These are phyloP conservation scores for Corylus avellana DNA, from an alignment of 306 rosid genomes.

Conservation along the genomic window DNA sequence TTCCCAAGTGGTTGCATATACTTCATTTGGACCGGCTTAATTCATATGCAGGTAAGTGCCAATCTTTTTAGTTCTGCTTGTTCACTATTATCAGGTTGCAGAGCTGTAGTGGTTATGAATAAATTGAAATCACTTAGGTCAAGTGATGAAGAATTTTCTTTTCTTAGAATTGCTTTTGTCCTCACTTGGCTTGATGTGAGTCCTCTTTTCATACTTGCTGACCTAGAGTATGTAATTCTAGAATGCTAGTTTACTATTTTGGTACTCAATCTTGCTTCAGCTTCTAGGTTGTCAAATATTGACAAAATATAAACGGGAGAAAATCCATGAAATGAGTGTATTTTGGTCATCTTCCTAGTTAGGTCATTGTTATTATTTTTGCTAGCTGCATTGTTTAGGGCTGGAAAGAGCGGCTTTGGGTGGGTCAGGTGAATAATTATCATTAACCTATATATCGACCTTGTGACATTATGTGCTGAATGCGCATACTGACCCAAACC, in stretches of 20 bases:
- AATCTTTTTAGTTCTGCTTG: constrained; percentile 15
- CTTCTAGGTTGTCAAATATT: not conserved
- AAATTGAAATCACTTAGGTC: not conserved
- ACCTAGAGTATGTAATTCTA: not conserved
- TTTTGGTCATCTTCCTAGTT: not conserved
- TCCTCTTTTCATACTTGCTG: not conserved
- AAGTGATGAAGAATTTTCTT: not conserved
- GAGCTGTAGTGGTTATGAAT: constrained; percentile 19
- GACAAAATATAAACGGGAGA: not conserved
- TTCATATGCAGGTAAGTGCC: constrained; percentile 65
- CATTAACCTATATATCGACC: not conserved
- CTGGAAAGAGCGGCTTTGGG: not conserved
- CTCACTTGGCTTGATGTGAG: not conserved
- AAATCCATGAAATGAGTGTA: not conserved
- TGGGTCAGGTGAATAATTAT: not conserved
- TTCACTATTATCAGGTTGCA: constrained; percentile 14
- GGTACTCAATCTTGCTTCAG: not conserved
- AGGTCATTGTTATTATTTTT: not conserved
- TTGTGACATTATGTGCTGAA: not conserved
- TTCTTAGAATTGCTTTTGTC: not conserved
- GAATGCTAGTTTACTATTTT: not conserved
- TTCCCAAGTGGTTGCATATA: constrained; percentile 85
- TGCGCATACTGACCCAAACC: too few species aligned
- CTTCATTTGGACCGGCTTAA: constrained; percentile 83
- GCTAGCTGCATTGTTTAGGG: not conserved